Conservation (phyloP, 2,329 filamentous ascomycete genomes). For the Raffaelea albimanens region DNA sequence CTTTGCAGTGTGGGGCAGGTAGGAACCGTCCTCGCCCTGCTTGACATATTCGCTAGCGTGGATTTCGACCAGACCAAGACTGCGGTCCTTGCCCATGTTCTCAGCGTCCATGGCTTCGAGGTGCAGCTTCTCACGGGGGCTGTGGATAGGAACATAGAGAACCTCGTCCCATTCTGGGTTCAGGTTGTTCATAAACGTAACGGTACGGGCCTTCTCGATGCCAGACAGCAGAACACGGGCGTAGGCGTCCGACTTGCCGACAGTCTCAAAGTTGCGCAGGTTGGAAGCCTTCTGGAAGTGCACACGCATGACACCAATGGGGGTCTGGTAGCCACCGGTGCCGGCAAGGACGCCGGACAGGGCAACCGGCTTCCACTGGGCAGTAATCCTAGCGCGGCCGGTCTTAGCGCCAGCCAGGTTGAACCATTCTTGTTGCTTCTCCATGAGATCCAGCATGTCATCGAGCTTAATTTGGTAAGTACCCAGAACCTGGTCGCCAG, state of each 20-base stretch:
- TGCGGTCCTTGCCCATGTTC: conserved; percentile 81
- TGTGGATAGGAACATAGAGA: conserved; percentile 86
- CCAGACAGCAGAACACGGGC: conserved; percentile 81
- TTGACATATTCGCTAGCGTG: conserved; percentile 67
- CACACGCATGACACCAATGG: conserved; percentile 89
- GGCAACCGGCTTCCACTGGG: conserved; percentile 93
- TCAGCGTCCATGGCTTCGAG: conserved; percentile 97
- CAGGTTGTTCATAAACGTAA: conserved; percentile 92
- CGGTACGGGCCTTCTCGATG: conserved; percentile 81
- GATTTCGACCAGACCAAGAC: conserved; percentile 73
- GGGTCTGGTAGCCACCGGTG: conserved; percentile 82
- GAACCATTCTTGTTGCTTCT: conserved; percentile 95
- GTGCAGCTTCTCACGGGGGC: conserved; percentile 68
- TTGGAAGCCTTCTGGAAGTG: conserved; percentile 79
- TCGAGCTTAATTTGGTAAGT: conserved; percentile 93
- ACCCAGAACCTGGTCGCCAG: conserved; percentile 74
- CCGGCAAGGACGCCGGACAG: conserved; percentile 67
- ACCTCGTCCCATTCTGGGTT: conserved; percentile 95
- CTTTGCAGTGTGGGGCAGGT: conserved; percentile 69
- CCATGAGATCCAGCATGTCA: conserved; percentile 83
- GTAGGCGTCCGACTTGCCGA: conserved; percentile 97
- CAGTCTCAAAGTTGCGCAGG: conserved; percentile 83
- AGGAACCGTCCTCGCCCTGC: conserved; percentile 73
- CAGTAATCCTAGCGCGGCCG: conserved; percentile 79
- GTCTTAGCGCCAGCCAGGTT: conserved; percentile 71